Percentiles rank a stretch among this genome's conserved stretches.
phyloP scores from a whole-genome alignment of 768 basidiomycete species.

The Tulasnella sp. region DNA sequence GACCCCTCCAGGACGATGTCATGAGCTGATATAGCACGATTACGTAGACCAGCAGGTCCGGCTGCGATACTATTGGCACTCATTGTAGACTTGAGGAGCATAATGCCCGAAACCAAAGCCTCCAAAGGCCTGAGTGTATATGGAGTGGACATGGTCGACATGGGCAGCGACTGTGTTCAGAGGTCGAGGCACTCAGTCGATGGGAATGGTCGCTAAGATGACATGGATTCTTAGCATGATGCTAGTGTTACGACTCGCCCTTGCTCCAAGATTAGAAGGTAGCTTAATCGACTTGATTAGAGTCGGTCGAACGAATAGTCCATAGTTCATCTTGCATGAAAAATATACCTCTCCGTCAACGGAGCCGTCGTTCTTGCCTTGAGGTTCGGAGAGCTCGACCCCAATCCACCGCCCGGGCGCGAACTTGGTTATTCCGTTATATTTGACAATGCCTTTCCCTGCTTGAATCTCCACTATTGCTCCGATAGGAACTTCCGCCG shows the following conservation, averaged over 20 bases:
- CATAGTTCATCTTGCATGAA: conserved; percentile 70
- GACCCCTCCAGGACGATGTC: not conserved
- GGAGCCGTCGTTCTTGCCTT: conserved; percentile 95
- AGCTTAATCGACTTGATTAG: conserved; percentile 68
- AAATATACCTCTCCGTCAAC: conserved; percentile 84
- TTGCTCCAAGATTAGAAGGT: conserved; percentile 38
- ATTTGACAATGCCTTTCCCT: conserved; percentile 84
- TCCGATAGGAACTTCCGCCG: conserved; percentile 52
- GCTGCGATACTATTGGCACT: too few species aligned
- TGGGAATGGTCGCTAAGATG: too few species aligned
- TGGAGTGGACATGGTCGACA: too few species aligned
- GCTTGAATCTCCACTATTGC: conserved; percentile 78
- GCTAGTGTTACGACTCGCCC: too few species aligned
- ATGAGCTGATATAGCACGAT: too few species aligned
- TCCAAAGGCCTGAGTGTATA: too few species aligned
- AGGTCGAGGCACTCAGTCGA: too few species aligned
- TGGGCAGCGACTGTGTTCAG: too few species aligned
- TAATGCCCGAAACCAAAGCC: too few species aligned
- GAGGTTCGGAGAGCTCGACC: conserved; percentile 77
- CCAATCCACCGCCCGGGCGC: conserved; percentile 94
- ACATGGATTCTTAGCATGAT: too few species aligned
- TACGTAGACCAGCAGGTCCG: too few species aligned
- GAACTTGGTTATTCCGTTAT: conserved; percentile 81
- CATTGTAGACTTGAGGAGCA: too few species aligned
- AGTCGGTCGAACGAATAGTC: conserved; percentile 87